These are phyloP conservation scores for Garcia nutans DNA, from an alignment of 345 rosid species.

Conservation along the genomic window DNA sequence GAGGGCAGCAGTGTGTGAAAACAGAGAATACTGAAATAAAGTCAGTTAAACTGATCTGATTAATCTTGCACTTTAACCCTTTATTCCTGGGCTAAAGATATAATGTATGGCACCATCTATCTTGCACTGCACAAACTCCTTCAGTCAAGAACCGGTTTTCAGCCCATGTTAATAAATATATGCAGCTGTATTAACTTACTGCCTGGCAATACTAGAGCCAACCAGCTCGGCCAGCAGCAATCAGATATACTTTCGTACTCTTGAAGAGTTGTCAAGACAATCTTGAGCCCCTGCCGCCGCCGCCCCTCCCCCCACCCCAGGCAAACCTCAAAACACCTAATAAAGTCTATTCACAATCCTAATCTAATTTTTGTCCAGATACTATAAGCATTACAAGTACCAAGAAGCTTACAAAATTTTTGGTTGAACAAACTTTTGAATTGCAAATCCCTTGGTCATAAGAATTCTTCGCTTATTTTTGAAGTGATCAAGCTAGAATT, in stretches of 20 bases:
- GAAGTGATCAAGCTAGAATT: too few species aligned
- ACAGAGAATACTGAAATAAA: not conserved
- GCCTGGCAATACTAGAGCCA: constrained; percentile 70
- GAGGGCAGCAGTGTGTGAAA: not conserved
- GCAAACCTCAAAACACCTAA: too few species aligned
- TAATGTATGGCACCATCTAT: constrained; percentile 53
- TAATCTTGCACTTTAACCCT: not conserved
- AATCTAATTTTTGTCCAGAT: too few species aligned
- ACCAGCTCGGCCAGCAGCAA: constrained; percentile 65
- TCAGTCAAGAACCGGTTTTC: constrained; percentile 72
- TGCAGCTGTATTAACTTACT: constrained; percentile 82
- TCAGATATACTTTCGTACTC: not conserved
- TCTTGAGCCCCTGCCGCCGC: too few species aligned
- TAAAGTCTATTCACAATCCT: too few species aligned
- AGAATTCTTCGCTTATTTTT: too few species aligned
- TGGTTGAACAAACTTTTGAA: too few species aligned
- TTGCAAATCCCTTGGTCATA: too few species aligned
- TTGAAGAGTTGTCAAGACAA: too few species aligned
- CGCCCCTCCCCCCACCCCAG: too few species aligned
- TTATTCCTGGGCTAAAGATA: not conserved
- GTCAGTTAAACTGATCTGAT: not conserved
- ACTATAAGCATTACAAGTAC: too few species aligned
- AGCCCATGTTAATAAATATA: constrained; percentile 45
- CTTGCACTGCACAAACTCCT: constrained; percentile 53
- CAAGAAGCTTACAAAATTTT: too few species aligned